Base-by-base conservation (phyloP, 2,329 filamentous ascomycete species). In the Aspergillus fumigatiaffinis region DNA sequence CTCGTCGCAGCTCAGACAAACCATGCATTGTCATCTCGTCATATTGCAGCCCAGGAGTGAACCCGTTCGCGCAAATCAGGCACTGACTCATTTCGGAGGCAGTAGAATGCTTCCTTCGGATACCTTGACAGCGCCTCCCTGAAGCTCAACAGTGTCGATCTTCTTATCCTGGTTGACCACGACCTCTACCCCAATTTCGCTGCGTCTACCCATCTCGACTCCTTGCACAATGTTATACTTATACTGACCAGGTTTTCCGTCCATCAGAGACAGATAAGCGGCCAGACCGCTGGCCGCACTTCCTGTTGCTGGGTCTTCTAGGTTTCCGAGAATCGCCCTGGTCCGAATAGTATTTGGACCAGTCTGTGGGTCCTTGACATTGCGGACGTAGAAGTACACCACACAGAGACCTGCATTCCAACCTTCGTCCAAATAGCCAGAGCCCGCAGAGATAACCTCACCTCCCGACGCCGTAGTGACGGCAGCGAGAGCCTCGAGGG, bases 131-230 rank as follows among this genome's bases (percentile, higher is more conserved):
- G 72, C 71, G n/a, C 63, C 65, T 2, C 73, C 73, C 28, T 65
- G 71, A 57, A 75, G 48, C 54, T 69, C 63, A 20, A 76, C 65
- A 51, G 62, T 64, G 21, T 70, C 67, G 52, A 74, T 70, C 54
- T 62, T 55, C 38, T 56, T 63, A 10, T 68, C 63, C 1, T 47
- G 47, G 38, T 64, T 63, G 38, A 69, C 28, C 21, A 50, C 55
- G 21, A 73, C 67, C 4, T 63, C 65, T 21, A 76, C 61, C 4
- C 67, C 71, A 59, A 76, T 75, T 52, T 73, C 72, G 62, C 71
- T 73, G 26, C 70, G 63, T 62, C 84, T 72, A 10, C 84, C 85
- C 82, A 88, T 87, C 73, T 89, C 86, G 14, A 87, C 83, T 1
- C 86, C 86, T 72, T 89, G 86, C 57, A 82, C 82, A 60, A 88